Evolutionary conservation across 23 red algal species (phyloP), one percentile per base, ranked within the genome.

Genomic region (Gracilaria domingensis): DNA sequence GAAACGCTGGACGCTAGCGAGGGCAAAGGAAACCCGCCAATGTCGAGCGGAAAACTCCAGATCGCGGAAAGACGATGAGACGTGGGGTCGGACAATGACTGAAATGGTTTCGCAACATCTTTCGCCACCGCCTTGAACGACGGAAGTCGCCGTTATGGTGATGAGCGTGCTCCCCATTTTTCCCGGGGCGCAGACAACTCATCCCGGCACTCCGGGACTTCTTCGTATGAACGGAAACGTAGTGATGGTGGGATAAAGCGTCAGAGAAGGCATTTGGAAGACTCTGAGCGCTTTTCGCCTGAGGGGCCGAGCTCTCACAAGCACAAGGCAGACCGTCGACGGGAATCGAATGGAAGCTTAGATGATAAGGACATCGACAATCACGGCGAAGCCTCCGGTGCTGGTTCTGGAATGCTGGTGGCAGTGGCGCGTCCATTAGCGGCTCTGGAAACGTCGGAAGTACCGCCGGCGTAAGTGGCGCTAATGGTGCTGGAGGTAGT

Each of bases 181-280:
- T 47, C 69, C 16, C 17, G 69, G 3, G 69, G 28, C 6, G 37
- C 69, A 7, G 69, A 75, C 35, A 75, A 75, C n/a, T 75, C 69
- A 5, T 75, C 69, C n/a, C 35, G 69, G 2, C 69, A 75, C 23
- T 75, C 69, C 45, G 69, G 69, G n/a, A 75, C 69, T 21, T 75
- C 69, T 1, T 75, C 69, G 36, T 75, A 75, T 75, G 69, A 75
- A 44, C 69, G 69, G 69, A 75, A 75, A 36, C 69, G 69, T 21
- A 75, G 39, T 44, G 69, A 75, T 1, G 36, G 35, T 40, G 60
- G 60, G 9, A 32, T 24, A n/a, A 75, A 75, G 37, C 69, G 69
- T 8, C 69, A 75, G 16, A 24, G 69, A 11, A 40, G 69, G n/a
- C 69, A 75, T 44, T 44, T 75, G 69, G 69, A 75, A 18, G 69